phyloP scores from a whole-genome alignment of 148 eudicot genomes.

The Vaccinium macrocarpon region DNA sequence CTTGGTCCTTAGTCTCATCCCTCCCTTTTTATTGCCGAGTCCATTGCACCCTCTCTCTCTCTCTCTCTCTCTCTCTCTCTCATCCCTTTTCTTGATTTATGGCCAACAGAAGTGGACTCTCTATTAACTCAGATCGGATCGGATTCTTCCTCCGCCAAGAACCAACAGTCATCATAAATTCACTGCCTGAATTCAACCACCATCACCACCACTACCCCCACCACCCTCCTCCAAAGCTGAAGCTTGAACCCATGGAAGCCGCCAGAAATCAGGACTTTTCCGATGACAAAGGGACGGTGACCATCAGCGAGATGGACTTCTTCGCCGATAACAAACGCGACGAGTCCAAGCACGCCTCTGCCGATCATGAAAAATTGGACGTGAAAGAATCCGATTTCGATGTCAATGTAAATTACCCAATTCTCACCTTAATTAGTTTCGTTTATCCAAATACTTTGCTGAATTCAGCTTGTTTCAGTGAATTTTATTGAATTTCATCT shows the following conservation, averaged over 20 bases:
- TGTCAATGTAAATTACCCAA: conserved; percentile 33
- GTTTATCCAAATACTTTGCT: background rate
- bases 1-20: conserved; percentile 20
- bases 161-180: conserved; percentile 13
- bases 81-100: conserved; percentile 28
- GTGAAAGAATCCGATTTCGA: conserved; percentile 21
- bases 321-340: conserved; percentile 34
- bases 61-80: conserved; percentile 13
- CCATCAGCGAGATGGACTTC: conserved; percentile 56
- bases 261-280: conserved; percentile 12
- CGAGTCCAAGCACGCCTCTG: background rate
- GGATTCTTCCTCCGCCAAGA: conserved; percentile 17
- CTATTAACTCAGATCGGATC: conserved; percentile 53
- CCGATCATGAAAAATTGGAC: background rate
- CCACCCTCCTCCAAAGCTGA: conserved; percentile 17
- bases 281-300: conserved; percentile 25
- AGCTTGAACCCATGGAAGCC: conserved; percentile 22
- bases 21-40: conserved; percentile 52
- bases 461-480: background rate
- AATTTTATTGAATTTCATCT: background rate
- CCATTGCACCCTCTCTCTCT: conserved; percentile 32
- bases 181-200: conserved; percentile 14
- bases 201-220: conserved; percentile 17
- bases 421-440: background rate
- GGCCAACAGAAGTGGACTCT: conserved; percentile 62